phyloP scores from a whole-genome alignment of 2,329 filamentous ascomycete species.

The Triangularia setosa region DNA sequence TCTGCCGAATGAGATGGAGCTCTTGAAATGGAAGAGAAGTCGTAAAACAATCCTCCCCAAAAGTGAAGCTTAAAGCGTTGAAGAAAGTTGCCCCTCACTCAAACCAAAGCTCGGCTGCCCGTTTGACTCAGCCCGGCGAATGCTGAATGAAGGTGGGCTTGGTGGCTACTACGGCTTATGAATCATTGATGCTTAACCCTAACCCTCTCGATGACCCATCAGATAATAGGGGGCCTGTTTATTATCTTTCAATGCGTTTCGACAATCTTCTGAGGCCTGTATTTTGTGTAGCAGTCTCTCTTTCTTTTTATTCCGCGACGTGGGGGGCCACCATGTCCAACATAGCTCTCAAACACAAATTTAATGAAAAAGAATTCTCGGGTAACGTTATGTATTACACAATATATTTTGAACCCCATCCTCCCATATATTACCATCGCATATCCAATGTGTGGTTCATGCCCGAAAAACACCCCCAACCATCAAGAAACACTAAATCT shows the following conservation, averaged over 20 bases:
- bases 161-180: background rate
- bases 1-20: background rate
- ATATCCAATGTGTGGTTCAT: background rate
- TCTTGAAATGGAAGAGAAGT: background rate
- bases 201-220: background rate
- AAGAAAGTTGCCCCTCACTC: background rate
- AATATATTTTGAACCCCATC: background rate
- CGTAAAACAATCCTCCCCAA: background rate
- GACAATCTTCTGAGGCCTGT: no score
- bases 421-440: background rate
- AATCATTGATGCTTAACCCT: background rate
- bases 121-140: constrained; percentile 21
- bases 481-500: background rate
- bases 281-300: no score
- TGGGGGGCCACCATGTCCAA: no score
- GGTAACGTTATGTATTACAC: no score
- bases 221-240: background rate
- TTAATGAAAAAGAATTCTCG: no score
- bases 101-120: background rate
- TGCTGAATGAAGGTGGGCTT: background rate
- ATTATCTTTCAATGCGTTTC: no score
- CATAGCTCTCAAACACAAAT: background rate
- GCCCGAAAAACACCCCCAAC: no score
- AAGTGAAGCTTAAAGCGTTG: background rate
- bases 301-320: no score